phyloP scores from a whole-genome alignment of 2,329 filamentous ascomycete genomes.

The Paecilomyces sp. region DNA sequence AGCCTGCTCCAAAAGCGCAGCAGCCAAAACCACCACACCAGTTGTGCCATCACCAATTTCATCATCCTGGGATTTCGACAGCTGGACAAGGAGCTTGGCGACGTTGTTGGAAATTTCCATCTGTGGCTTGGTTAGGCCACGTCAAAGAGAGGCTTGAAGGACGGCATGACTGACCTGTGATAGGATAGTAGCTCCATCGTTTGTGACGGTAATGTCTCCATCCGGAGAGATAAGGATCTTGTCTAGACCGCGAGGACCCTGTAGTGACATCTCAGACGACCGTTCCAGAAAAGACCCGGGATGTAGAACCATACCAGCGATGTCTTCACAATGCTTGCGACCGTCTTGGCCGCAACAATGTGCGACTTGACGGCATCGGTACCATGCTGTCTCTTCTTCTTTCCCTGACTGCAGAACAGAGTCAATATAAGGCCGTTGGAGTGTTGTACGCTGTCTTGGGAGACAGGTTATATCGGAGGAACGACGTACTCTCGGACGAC shows the following conservation, averaged over 20 bases:
- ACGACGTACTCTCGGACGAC: slow-evolving; percentile 85
- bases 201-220: slow-evolving; percentile 97
- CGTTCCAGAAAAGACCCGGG: background rate
- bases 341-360: slow-evolving; percentile 91
- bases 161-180: slow-evolving; percentile 49
- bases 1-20: slow-evolving; percentile 90
- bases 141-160: slow-evolving; percentile 4
- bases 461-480: background rate
- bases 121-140: slow-evolving; percentile 33
- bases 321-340: slow-evolving; percentile 94
- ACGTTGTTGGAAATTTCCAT: slow-evolving; percentile 99
- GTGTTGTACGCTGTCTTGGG: background rate
- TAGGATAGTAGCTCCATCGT: slow-evolving; percentile 96
- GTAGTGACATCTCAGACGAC: slow-evolving; percentile 7
- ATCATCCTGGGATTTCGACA: slow-evolving; percentile 97
- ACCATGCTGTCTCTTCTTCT: slow-evolving; percentile 93
- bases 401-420: slow-evolving; percentile 65
- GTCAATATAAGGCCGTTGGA: slow-evolving; percentile 7
- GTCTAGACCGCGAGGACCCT: slow-evolving; percentile 89
- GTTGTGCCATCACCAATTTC: slow-evolving; percentile 98
- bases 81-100: slow-evolving; percentile 89
- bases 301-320: slow-evolving; percentile 57
- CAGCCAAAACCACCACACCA: slow-evolving; percentile 91
- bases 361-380: slow-evolving; percentile 98
- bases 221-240: slow-evolving; percentile 99